These are phyloP conservation scores for Tanacetum coccineum DNA, from an alignment of 129 eudicot genomes.

Conservation along the genomic window DNA sequence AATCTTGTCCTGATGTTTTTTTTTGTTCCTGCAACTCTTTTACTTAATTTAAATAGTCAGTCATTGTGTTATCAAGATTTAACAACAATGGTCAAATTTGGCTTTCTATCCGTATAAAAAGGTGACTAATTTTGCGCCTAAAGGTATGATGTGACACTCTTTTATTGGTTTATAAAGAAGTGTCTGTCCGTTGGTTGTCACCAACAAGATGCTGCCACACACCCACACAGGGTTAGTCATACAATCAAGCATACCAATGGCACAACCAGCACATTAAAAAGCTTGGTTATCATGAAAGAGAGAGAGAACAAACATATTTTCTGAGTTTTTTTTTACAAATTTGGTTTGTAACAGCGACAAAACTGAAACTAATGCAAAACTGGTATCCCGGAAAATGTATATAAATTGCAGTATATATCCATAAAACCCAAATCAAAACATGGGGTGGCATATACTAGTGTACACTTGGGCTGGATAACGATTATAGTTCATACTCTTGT, in stretches of 20 bases:
- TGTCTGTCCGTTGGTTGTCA: too few relatives aligned
- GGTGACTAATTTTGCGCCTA: too few relatives aligned
- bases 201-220: too few relatives aligned
- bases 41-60: too few relatives aligned
- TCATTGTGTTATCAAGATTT: too few relatives aligned
- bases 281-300: neutral
- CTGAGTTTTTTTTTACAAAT: neutral
- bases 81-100: too few relatives aligned
- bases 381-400: constrained; percentile 1
- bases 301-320: neutral
- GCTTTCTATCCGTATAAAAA: too few relatives aligned
- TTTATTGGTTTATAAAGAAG: too few relatives aligned
- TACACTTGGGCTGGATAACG: constrained; percentile 14
- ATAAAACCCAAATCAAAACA: constrained; percentile 4
- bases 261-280: neutral
- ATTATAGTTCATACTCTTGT: neutral
- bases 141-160: too few relatives aligned
- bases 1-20: neutral
- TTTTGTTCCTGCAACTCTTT: neutral
- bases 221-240: neutral
- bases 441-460: neutral
- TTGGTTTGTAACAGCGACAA: constrained; percentile 2
- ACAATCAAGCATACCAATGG: too few relatives aligned
- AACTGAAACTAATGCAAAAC: constrained; percentile 19
- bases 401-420: neutral